Percentiles rank a stretch among this genome's conserved stretches.
Conservation (phyloP, 2,329 filamentous ascomycete species). For the Neospermospora avenae region DNA sequence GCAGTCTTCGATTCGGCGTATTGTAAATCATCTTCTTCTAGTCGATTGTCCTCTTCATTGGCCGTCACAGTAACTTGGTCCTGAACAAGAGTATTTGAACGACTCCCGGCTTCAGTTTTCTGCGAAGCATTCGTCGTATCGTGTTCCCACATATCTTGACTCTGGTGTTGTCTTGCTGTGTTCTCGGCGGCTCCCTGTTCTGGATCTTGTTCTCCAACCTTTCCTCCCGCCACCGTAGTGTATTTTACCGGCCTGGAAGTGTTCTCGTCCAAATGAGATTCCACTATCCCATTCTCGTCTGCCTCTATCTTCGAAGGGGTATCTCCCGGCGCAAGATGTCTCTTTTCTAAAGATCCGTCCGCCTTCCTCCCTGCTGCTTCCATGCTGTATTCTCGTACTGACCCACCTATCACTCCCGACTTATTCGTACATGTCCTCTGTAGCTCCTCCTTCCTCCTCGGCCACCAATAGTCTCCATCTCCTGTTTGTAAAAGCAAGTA, state of each 20-base stretch:
- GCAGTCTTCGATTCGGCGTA: neutral
- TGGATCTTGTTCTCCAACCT: neutral
- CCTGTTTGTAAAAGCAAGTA: constrained; percentile 18
- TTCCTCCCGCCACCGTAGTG: neutral
- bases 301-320: neutral
- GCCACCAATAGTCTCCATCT: constrained; percentile 31
- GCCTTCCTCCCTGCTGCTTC: neutral
- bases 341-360: neutral
- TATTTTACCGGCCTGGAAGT: neutral
- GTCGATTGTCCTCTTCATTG: neutral
- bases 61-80: too few species aligned
- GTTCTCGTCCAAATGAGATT: neutral
- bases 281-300: neutral
- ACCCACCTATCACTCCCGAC: neutral
- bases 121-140: neutral
- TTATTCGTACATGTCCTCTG: neutral
- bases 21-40: neutral
- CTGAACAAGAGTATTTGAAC: too few species aligned
- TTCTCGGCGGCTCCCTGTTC: neutral
- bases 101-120: neutral
- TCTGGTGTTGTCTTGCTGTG: neutral
- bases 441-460: constrained; percentile 22
- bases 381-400: constrained; percentile 7
- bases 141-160: neutral
- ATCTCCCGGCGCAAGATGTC: neutral